Base-by-base conservation (phyloP, 495 filamentous ascomycete species). In the Trichoderma orchidacearum region DNA sequence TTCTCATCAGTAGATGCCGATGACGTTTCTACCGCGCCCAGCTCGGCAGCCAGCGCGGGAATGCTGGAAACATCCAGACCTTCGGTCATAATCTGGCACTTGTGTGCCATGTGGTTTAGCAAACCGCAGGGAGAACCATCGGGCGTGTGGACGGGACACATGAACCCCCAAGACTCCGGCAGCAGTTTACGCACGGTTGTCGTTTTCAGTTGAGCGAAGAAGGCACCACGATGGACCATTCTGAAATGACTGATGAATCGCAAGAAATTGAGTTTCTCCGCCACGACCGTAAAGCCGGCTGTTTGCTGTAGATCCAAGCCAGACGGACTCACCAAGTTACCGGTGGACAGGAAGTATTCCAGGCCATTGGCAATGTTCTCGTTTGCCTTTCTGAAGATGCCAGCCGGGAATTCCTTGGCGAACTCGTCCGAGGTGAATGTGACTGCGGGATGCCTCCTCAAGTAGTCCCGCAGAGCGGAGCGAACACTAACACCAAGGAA, bases 221-320 rank as follows among this genome's bases (percentile, higher is more conserved):
- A 97, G 70, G 88, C 93, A 72, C 93, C 93, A 83, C 93, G 80
- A 70, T 98, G 93, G 58, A 98, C 90, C 90, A 96, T 96, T 53
- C 93, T 89, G 77, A 98, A 98, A 68, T 98, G 93, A 74, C 88
- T 92, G 72, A 98, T 94, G 73, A 98, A 98, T 61, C 93, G 87
- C 64, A 94, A 85, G 74, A 97, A 98, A 76, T 98, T 98, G 64
- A 97, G 90, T 77, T 97, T 97, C 70, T 98, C 93, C 3, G 93
- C 93, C 56, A 96, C 92, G 34, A 98, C 87, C 0, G 87, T 94
- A 71, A 93, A 98, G 57, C 93, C 93, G 28, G 93, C 94, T 0
- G 84, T 80, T 66, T 98, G 93, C 61, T 96, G 92, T 59, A 96
- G 68, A 79, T 97, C 93, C 48, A 98, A 77, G 62, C 93, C 93